phyloP scores from a whole-genome alignment of 1,139 yeast genomes.

The Waltiozyma sp. region DNA sequence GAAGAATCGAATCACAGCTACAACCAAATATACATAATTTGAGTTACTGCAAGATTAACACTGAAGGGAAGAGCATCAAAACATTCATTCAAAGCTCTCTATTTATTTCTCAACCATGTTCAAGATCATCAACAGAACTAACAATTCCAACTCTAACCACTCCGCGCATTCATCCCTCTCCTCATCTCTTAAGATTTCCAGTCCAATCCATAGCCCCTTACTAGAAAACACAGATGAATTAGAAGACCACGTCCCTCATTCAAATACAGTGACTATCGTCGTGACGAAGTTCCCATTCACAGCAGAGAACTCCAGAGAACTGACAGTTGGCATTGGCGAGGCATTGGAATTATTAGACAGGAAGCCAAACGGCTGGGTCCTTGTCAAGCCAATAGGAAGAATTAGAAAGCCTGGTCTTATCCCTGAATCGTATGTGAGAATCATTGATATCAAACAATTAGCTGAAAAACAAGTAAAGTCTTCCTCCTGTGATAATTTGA shows the following conservation, averaged over 20 bases:
- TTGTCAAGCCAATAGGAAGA: slow-evolving; percentile 50
- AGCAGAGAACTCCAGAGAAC: slow-evolving; percentile 45
- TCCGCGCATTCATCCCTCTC: not conserved
- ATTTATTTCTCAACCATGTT: not conserved
- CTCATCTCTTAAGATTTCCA: not conserved
- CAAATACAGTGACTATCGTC: slow-evolving; percentile 12
- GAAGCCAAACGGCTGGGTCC: slow-evolving; percentile 50
- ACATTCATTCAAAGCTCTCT: not conserved
- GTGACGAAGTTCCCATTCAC: slow-evolving; percentile 33
- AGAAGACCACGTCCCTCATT: not conserved
- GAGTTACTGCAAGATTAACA: no score
- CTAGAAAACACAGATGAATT: not conserved
- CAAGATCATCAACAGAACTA: not conserved
- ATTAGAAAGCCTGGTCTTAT: slow-evolving; percentile 50
- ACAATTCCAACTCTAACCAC: not conserved
- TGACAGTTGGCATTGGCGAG: slow-evolving; percentile 42
- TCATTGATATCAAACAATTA: slow-evolving; percentile 19
- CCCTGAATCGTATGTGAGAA: slow-evolving; percentile 43
- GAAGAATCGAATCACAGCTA: no score
- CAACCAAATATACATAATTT: no score
- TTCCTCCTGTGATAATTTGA: not conserved
- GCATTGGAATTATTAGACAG: slow-evolving; percentile 46
- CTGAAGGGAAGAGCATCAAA: no score
- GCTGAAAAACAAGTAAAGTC: not conserved
- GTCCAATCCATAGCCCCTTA: not conserved